Evolutionary conservation across 2,329 filamentous ascomycete species (phyloP).

Genomic region (Ampelomyces quisqualis): DNA sequence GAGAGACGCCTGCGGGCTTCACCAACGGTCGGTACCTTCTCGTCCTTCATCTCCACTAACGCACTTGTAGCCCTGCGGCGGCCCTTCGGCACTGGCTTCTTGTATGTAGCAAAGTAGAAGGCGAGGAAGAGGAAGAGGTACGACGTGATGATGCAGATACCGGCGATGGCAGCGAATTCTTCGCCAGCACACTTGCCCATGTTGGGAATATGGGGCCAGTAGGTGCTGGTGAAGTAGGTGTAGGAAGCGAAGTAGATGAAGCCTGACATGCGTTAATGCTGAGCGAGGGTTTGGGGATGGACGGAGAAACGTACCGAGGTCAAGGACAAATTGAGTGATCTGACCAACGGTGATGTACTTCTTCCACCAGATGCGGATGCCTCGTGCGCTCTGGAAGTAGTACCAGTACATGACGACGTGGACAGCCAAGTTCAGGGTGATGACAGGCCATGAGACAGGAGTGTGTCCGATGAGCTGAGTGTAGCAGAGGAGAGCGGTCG

Average conservation of each 20-base stretch:
- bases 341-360: slow-evolving; percentile 98
- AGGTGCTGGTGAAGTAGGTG: slow-evolving; percentile 93
- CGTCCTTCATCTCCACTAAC: slow-evolving; percentile 78
- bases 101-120: slow-evolving; percentile 97
- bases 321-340: slow-evolving; percentile 95
- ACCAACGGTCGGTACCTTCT: slow-evolving; percentile 60
- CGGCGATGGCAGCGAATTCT: slow-evolving; percentile 92
- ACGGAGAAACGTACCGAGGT: slow-evolving; percentile 68
- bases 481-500: slow-evolving; percentile 95
- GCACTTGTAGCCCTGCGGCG: slow-evolving; percentile 78
- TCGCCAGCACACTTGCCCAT: slow-evolving; percentile 86
- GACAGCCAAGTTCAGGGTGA: slow-evolving; percentile 86
- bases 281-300: neutral
- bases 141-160: slow-evolving; percentile 87
- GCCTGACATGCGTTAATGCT: slow-evolving; percentile 53
- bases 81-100: slow-evolving; percentile 74
- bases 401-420: slow-evolving; percentile 99
- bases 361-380: slow-evolving; percentile 98
- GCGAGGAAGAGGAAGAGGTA: slow-evolving; percentile 98
- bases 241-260: slow-evolving; percentile 99
- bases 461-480: slow-evolving; percentile 93
- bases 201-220: slow-evolving; percentile 84
- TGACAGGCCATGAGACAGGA: slow-evolving; percentile 91
- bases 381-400: slow-evolving; percentile 98
- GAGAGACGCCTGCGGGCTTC: slow-evolving; percentile 54